Evolutionary conservation across 495 filamentous ascomycete species (phyloP).

Genomic region (Hypomontagnella submonticulosa): DNA sequence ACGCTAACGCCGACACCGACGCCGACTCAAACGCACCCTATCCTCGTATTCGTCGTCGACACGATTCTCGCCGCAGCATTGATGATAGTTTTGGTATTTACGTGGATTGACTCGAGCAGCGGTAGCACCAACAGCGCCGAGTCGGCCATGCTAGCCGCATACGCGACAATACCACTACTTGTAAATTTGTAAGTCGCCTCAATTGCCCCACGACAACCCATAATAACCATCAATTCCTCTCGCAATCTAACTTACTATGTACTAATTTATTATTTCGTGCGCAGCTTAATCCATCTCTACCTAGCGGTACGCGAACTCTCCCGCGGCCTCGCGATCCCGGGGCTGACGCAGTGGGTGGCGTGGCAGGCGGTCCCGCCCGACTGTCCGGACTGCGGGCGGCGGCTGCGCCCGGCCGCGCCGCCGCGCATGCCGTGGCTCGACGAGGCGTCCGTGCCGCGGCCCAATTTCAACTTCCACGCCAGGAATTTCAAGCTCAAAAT

Average conservation of each 20-base stretch:
- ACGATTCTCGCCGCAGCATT: slow-evolving; percentile 48
- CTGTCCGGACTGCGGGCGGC: slow-evolving; percentile 54
- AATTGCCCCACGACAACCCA: background rate
- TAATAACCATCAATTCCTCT: background rate
- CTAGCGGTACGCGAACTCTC: slow-evolving; percentile 52
- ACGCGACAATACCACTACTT: slow-evolving; percentile 54
- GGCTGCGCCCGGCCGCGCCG: slow-evolving; percentile 48
- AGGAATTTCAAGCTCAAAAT: slow-evolving; percentile 30
- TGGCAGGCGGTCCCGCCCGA: slow-evolving; percentile 53
- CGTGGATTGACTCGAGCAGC: slow-evolving; percentile 48
- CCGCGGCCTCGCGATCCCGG: slow-evolving; percentile 52
- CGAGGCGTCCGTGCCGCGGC: slow-evolving; percentile 43
- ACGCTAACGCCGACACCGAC: slow-evolving; percentile 9
- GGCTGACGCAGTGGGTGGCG: slow-evolving; percentile 49
- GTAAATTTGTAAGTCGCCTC: slow-evolving; percentile 52
- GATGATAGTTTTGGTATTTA: slow-evolving; percentile 54
- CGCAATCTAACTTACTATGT: too few species aligned
- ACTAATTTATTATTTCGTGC: slow-evolving; percentile 4
- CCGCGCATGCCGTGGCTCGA: slow-evolving; percentile 54
- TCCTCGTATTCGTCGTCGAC: slow-evolving; percentile 54
- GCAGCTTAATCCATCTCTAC: slow-evolving; percentile 53
- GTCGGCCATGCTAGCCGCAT: slow-evolving; percentile 55
- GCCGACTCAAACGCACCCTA: slow-evolving; percentile 44
- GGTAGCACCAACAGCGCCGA: slow-evolving; percentile 31
- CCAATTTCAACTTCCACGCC: slow-evolving; percentile 18